Percentiles rank a stretch among this genome's conserved stretches.
Conservation (phyloP, 2,329 filamentous ascomycete genomes). For the Myriosclerotinia duriaeana region DNA sequence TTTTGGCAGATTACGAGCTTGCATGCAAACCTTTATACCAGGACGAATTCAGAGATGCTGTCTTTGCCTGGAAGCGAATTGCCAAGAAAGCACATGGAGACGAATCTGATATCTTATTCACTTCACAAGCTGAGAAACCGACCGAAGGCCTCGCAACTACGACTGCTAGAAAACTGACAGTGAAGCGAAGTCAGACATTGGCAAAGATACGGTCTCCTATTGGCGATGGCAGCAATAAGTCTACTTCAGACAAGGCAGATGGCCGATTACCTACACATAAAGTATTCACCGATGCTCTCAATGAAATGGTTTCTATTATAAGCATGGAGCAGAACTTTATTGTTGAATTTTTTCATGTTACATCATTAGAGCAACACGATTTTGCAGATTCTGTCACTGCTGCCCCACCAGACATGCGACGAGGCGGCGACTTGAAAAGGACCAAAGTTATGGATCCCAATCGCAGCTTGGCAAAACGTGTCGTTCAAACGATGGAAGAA, state of each 20-base stretch:
- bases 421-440: constrained; percentile 69
- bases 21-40: constrained; percentile 76
- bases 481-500: constrained; percentile 85
- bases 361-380: constrained; percentile 76
- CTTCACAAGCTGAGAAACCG: constrained; percentile 79
- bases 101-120: constrained; percentile 84
- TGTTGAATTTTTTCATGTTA: constrained; percentile 94
- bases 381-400: constrained; percentile 77
- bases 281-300: constrained; percentile 74
- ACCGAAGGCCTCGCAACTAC: constrained; percentile 73
- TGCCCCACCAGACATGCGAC: constrained; percentile 64
- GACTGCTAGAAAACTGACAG: constrained; percentile 78
- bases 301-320: constrained; percentile 79
- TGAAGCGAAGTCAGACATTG: constrained; percentile 88
- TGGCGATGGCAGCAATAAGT: constrained; percentile 56
- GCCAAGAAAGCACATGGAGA: constrained; percentile 73
- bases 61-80: constrained; percentile 76
- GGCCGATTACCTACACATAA: constrained; percentile 74
- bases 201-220: constrained; percentile 71
- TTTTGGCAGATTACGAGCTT: constrained; percentile 78
- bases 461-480: constrained; percentile 76
- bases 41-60: constrained; percentile 75
- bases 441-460: constrained; percentile 85
- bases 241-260: constrained; percentile 59
- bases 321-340: constrained; percentile 96